These are phyloP conservation scores for Schizophyllum commune DNA, from an alignment of 1,284 basidiomycete genomes.

Conservation along the genomic window DNA sequence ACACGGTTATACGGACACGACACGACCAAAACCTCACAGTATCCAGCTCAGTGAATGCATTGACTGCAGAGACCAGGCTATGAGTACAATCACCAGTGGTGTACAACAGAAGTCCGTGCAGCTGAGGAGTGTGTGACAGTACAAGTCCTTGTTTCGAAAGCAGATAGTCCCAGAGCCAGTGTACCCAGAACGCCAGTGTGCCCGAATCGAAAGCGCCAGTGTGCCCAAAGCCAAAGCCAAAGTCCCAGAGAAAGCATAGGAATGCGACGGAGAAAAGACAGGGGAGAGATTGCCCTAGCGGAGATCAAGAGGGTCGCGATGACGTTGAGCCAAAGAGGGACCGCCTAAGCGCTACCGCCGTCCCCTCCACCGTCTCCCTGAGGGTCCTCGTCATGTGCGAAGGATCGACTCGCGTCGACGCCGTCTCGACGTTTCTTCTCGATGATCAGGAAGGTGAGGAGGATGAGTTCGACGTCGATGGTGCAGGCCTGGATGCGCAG, in stretches of 20 bases:
- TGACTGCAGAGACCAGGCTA: not conserved
- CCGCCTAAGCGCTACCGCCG: conserved; percentile 14
- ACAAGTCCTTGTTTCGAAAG: not conserved
- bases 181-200: not conserved
- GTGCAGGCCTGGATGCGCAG: conserved; percentile 36
- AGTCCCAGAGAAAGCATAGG: not conserved
- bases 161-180: not conserved
- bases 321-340: not conserved
- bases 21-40: too few relatives aligned
- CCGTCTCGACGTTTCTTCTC: conserved; percentile 41
- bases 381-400: conserved; percentile 30
- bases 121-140: not conserved
- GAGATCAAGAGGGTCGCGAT: too few relatives aligned
- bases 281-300: too few relatives aligned
- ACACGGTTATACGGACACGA: too few relatives aligned
- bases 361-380: conserved; percentile 26
- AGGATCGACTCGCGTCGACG: conserved; percentile 21
- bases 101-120: not conserved
- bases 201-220: not conserved
- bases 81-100: not conserved
- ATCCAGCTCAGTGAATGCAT: too few relatives aligned
- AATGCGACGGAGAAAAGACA: too few relatives aligned
- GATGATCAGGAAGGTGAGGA: conserved; percentile 45
- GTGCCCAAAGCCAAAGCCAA: not conserved
- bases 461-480: conserved; percentile 42